Evolutionary conservation across 2,329 filamentous ascomycete species (phyloP), one percentile per base, ranked within the genome.

Genomic region (Herpotrichia juniperi): DNA sequence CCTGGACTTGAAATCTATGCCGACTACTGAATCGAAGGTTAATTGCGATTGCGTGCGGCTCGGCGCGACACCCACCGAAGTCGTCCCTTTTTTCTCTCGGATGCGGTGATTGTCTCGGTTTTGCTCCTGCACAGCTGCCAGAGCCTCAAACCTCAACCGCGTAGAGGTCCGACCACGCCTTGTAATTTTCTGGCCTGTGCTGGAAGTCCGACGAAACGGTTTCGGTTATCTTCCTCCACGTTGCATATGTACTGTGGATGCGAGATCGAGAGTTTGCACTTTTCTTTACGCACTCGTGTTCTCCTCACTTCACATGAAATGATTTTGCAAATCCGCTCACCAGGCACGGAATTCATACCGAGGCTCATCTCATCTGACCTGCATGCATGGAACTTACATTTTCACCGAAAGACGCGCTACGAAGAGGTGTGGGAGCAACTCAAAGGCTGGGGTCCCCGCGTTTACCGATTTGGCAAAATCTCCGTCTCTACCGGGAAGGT

Each of bases 381-480:
- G 37, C 37, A 40, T 40, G 37, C 37, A 24, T 40, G 22, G 46
- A 50, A 44, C 46, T 34, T 44, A 22, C 42, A 35, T 45, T 17
- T 21, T n/a, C 28, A 21, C 26, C 24, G 16, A 12, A 40, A 25
- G 12, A 8, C 37, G n/a, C 37, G 37, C 37, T 40, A 40, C 37
- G 21, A 40, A 10, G 21, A 28, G 17, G 24, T 32, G 12, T 42
- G 37, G 49, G 24, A 32, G 25, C 14, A 16, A 21, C 44, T 48
- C 16, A 17, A 42, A 10, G 9, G 19, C 26, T 26, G n/a, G 12
- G 42, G 42, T 46, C 51, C 51, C 51, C 51, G 51, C 51, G 46
- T 50, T 50, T 50, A 55, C 52, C 48, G 25, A 48, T 51, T 46
- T 51, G 52, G 52, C 48, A 55, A 55, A 51, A 55, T 26, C 24